Base-by-base conservation (phyloP, 345 rosid genomes). In the Gossypium longicalyx region DNA sequence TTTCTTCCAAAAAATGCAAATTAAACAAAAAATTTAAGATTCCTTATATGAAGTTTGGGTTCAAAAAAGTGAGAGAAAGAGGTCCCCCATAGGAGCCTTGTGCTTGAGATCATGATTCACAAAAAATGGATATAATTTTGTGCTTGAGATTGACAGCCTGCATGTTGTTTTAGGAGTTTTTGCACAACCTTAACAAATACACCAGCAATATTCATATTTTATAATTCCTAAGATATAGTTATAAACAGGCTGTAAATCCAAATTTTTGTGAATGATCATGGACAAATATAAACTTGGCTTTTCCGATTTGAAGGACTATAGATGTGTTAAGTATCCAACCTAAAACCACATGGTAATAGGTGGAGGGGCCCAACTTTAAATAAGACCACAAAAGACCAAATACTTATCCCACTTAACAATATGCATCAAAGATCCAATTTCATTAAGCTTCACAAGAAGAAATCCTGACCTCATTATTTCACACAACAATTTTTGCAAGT, bases 1-100 rank as follows among this genome's bases (percentile, higher is more conserved):
- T 54, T 38, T 71, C 58, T 27, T 61, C 34, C 75, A 57, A 51
- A 70, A 22, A 72, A 71, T 79, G 38, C 13, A 41, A 63, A 62
- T 73, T 67, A 1, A 7, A 75, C n/a, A 76, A 52, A 57, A 71
- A 57, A n/a, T 5, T 70, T 70, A 70, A 12, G 57, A 34, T 56
- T 23, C 16, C 22, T 13, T 2, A 17, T 52, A 27, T 29, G 17
- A 51, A 69, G 27, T 51, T 69, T 45, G 27, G 25, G 17, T 52
- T 52, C 27, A 29, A 10, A 52, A 52, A 12, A 29, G n/a, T 9
- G 73, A 70, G 10, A 70, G 73, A 53, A 52, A 70, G 60, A 52
- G 48, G 61, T 52, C 17, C 47, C 19, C 47, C 10, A 34, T 4
- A 70, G 73, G 48, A 29, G 47, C 60, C 45, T n/a, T 51, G 27